A percentile compares a stretch with the other conserved stretches of the same genome.
Conservation (phyloP, 2,329 filamentous ascomycete genomes). For the Aspergillus uvarum region DNA sequence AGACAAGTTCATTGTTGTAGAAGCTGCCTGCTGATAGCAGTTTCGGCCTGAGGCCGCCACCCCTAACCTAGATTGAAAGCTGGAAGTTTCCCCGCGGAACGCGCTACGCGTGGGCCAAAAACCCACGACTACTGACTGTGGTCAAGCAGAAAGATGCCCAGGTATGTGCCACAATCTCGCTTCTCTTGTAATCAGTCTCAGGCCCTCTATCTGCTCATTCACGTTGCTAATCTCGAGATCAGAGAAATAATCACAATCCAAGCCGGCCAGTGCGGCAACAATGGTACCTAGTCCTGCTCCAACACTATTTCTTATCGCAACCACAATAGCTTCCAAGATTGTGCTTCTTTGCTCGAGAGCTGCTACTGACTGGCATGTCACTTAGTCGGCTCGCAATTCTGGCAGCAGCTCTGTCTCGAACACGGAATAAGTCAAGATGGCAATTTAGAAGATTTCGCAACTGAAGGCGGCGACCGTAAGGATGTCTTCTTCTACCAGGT, state of each 20-base stretch:
- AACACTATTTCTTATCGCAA: slow-evolving; percentile 13
- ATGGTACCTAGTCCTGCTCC: slow-evolving; percentile 65
- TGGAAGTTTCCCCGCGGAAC: slow-evolving; percentile 36
- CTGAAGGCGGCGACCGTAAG: slow-evolving; percentile 94
- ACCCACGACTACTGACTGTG: slow-evolving; percentile 28
- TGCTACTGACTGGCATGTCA: slow-evolving; percentile 31
- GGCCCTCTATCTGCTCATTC: neutral
- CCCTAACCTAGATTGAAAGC: slow-evolving; percentile 9
- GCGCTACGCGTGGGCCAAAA: slow-evolving; percentile 35
- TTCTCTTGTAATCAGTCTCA: neutral
- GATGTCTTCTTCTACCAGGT: slow-evolving; percentile 97
- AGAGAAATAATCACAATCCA: slow-evolving; percentile 99
- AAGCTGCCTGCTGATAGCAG: neutral
- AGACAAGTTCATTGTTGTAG: neutral
- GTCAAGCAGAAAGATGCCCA: slow-evolving; percentile 39
- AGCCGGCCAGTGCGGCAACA: slow-evolving; percentile 98
- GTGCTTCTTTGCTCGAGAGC: neutral
- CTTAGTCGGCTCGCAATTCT: slow-evolving; percentile 92
- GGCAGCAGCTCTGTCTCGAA: slow-evolving; percentile 97
- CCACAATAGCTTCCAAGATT: slow-evolving; percentile 21
- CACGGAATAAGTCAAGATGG: slow-evolving; percentile 97
- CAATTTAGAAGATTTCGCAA: slow-evolving; percentile 96
- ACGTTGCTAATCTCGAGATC: slow-evolving; percentile 11
- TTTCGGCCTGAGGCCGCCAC: slow-evolving; percentile 28
- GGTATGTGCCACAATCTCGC: slow-evolving; percentile 25